Conservation (phyloP, 805 yeast genomes). For the Limtongia smithiae region DNA sequence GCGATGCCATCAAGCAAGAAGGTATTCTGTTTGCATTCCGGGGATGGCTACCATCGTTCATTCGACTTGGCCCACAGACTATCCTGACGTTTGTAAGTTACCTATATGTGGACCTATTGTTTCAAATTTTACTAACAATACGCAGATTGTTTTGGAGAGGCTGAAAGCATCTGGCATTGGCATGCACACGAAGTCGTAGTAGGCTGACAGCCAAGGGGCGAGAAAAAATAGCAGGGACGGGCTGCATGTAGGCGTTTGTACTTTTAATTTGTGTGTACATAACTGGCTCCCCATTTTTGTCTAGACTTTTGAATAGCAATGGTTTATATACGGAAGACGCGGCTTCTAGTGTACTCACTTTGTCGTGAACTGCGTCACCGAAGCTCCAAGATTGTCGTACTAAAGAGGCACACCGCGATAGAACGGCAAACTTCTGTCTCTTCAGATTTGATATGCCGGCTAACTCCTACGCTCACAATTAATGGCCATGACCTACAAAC, state of each 20-base stretch:
- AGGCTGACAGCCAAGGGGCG: not conserved
- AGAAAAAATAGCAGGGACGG: not conserved
- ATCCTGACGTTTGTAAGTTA: constrained; percentile 39
- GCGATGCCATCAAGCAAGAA: constrained; percentile 57
- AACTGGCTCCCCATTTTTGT: too few relatives aligned
- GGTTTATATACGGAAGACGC: too few relatives aligned
- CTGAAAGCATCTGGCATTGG: constrained; percentile 37
- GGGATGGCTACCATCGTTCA: constrained; percentile 87
- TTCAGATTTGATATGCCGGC: too few relatives aligned
- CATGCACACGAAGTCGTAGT: constrained; percentile 1
- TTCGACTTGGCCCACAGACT: constrained; percentile 72
- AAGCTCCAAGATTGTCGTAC: too few relatives aligned
- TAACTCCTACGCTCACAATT: too few relatives aligned
- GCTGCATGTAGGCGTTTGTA: constrained; percentile 7
- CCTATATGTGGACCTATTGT: not conserved
- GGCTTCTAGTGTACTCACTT: too few relatives aligned
- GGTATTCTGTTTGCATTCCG: constrained; percentile 80
- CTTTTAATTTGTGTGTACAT: not conserved
- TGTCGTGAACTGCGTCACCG: too few relatives aligned
- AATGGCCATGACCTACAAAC: too few relatives aligned
- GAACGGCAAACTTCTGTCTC: too few relatives aligned
- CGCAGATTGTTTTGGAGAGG: constrained; percentile 37
- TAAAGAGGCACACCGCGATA: too few relatives aligned
- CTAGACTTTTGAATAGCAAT: too few relatives aligned
- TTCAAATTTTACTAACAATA: not conserved